Evolutionary conservation across 2,329 filamentous ascomycete genomes (phyloP).

Genomic region (Stromatinia cepivora): DNA sequence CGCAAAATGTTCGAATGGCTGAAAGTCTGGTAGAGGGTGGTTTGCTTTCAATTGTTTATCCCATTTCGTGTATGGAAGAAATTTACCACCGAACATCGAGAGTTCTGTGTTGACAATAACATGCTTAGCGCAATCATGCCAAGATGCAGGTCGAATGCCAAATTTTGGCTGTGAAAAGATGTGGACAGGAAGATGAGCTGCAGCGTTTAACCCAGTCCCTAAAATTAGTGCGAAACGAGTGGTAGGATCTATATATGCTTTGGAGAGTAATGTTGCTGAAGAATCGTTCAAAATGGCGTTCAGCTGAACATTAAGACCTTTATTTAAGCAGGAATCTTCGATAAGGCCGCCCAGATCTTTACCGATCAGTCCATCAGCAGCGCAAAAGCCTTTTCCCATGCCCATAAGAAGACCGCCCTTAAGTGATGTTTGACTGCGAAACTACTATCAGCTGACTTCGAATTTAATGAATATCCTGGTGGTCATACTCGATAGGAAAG

Average conservation of each 20-base stretch:
- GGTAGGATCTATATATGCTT: slow-evolving; percentile 56
- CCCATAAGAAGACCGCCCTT: slow-evolving; percentile 57
- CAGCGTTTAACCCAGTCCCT: slow-evolving; percentile 67
- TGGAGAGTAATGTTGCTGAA: slow-evolving; percentile 64
- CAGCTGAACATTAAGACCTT: slow-evolving; percentile 54
- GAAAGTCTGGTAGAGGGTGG: slow-evolving; percentile 59
- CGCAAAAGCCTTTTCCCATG: slow-evolving; percentile 68
- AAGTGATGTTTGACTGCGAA: slow-evolving; percentile 62
- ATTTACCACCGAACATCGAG: slow-evolving; percentile 63
- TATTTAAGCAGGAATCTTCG: slow-evolving; percentile 50
- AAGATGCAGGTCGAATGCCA: slow-evolving; percentile 53
- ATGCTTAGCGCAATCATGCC: slow-evolving; percentile 59
- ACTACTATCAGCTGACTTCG: slow-evolving; percentile 33
- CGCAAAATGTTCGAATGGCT: slow-evolving; percentile 62
- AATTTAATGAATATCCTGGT: slow-evolving; percentile 27
- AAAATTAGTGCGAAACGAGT: slow-evolving; percentile 66
- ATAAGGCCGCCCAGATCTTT: slow-evolving; percentile 62
- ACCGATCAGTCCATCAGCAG: slow-evolving; percentile 57
- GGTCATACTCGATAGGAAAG: slow-evolving; percentile 65
- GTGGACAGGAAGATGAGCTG: slow-evolving; percentile 61
- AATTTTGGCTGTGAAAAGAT: slow-evolving; percentile 58
- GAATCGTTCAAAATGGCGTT: slow-evolving; percentile 67
- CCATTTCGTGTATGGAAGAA: slow-evolving; percentile 63
- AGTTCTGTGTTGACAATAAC: slow-evolving; percentile 68
- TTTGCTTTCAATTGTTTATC: slow-evolving; percentile 53